Conservation (phyloP, 495 filamentous ascomycete genomes). For the Astrothelium macrocarpum region DNA sequence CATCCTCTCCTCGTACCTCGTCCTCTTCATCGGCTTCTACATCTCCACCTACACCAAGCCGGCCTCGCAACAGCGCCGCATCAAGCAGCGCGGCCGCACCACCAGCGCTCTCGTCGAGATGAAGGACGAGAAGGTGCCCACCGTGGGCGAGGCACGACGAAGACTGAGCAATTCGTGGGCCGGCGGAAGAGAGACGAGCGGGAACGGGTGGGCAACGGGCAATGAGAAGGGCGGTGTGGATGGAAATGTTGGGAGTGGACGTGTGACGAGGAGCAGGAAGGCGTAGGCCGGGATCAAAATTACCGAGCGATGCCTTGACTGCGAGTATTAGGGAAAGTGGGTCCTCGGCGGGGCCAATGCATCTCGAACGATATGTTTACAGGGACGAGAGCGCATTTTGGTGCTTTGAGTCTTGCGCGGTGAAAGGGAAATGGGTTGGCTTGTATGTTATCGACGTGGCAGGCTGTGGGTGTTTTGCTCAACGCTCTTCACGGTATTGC, state of each 20-base stretch:
- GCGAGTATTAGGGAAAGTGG: neutral
- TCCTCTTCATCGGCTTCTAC: slow-evolving; percentile 99
- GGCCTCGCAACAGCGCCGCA: slow-evolving; percentile 8
- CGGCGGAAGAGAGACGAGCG: neutral
- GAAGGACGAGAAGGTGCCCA: slow-evolving; percentile 39
- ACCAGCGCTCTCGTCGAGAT: slow-evolving; percentile 35
- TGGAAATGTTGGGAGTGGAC: neutral
- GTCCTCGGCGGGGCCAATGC: neutral
- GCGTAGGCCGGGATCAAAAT: no score
- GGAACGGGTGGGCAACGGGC: slow-evolving; percentile 5
- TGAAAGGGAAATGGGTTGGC: neutral
- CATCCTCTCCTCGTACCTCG: slow-evolving; percentile 84
- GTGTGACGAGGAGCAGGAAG: slow-evolving; percentile 3
- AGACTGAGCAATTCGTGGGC: slow-evolving; percentile 19
- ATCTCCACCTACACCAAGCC: slow-evolving; percentile 89
- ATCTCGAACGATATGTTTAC: no score
- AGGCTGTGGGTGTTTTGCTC: neutral
- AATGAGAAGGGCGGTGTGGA: slow-evolving; percentile 1
- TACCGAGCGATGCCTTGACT: no score
- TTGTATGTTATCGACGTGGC: neutral
- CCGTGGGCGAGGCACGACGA: slow-evolving; percentile 29
- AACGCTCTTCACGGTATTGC: neutral
- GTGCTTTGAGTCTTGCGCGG: neutral
- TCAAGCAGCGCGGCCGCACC: slow-evolving; percentile 30
- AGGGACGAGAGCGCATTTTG: neutral